Evolutionary conservation across 805 yeast genomes (phyloP).

Genomic region (Brettanomyces naardenensis): DNA sequence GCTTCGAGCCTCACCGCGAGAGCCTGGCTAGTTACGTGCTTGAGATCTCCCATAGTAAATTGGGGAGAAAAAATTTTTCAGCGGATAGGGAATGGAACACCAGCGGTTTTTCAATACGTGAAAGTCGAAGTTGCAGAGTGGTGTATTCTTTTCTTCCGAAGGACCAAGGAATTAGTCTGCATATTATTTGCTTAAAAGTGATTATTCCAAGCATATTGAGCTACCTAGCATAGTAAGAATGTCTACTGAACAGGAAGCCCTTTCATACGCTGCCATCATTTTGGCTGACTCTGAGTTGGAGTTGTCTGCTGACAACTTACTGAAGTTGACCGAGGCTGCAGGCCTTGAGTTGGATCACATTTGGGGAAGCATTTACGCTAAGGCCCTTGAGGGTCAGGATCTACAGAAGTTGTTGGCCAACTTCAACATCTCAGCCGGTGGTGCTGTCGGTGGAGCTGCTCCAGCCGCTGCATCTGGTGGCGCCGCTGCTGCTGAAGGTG

Average conservation of each 20-base stretch:
- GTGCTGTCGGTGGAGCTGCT: slow-evolving; percentile 42
- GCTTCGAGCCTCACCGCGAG: too few species aligned
- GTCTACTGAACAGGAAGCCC: slow-evolving; percentile 73
- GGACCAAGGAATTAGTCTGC: slow-evolving; percentile 34
- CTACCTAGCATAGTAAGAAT: slow-evolving; percentile 32
- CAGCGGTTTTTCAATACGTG: too few species aligned
- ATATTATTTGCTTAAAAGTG: slow-evolving; percentile 31
- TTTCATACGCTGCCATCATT: slow-evolving; percentile 96
- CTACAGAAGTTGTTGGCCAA: slow-evolving; percentile 58
- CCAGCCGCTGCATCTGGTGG: slow-evolving; percentile 39
- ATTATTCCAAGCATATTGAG: slow-evolving; percentile 32
- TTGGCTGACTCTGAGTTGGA: slow-evolving; percentile 95
- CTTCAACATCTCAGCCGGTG: slow-evolving; percentile 43
- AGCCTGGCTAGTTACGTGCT: too few species aligned
- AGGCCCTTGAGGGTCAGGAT: slow-evolving; percentile 76
- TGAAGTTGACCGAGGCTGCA: slow-evolving; percentile 67
- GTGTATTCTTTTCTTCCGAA: not conserved
- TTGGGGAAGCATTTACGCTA: slow-evolving; percentile 79
- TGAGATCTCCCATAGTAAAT: too few species aligned
- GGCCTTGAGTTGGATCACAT: slow-evolving; percentile 67
- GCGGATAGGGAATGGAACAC: too few species aligned
- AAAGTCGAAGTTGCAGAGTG: not conserved
- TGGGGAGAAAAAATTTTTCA: not conserved
- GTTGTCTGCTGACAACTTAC: slow-evolving; percentile 76
- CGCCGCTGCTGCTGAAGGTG: slow-evolving; percentile 41